Base-by-base conservation (phyloP, 345 rosid genomes). In the Ceriops tagal region DNA sequence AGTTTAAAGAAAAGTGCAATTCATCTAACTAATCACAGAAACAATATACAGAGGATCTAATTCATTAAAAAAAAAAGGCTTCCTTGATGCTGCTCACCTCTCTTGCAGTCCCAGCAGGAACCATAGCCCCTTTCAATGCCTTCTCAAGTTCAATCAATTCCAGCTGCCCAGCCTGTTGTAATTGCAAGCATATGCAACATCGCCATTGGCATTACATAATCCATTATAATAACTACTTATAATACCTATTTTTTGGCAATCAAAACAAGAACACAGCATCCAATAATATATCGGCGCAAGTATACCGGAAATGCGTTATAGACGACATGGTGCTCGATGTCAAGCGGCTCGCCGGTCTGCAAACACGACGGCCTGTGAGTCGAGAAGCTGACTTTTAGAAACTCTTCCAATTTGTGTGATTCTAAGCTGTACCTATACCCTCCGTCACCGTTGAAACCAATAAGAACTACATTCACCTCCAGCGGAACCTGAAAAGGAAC, bases 401-500 rank as follows among this genome's bases (percentile, higher is more conserved):
- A 83, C 84, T 88, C 97, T 75, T 90, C 96, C 71, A 96, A 72
- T 75, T 89, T 92, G 47, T 85, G 92, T 49, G 90, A 69, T 76
- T 90, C 90, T 69, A 89, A 13, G 0, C 72, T 46, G 75, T 79
- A 92, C 71, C 99, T 83, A 70, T 92, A 96, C 31, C 99, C 97
- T 58, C 98, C 98, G 66, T 92, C 97, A 26, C 97, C 96, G 64
- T 72, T 87, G 62, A 96, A 77, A 64, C 99, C 99, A 62, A 96
- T 72, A 20, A 92, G 89, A 27, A 92, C 96, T 52, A 92, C 83
- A 72, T 96, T 96, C 58, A 96, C 97, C 76, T 96, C 98, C 30
- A 96, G 68, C 2, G 99, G 98, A 77, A 92, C 98, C 87, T 89
- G 95, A 82, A 96, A 92, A 0, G 99, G 98, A 74, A 96, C 98